Base-by-base conservation (phyloP, 1,139 yeast species). In the Kluyveromyces sp. region DNA sequence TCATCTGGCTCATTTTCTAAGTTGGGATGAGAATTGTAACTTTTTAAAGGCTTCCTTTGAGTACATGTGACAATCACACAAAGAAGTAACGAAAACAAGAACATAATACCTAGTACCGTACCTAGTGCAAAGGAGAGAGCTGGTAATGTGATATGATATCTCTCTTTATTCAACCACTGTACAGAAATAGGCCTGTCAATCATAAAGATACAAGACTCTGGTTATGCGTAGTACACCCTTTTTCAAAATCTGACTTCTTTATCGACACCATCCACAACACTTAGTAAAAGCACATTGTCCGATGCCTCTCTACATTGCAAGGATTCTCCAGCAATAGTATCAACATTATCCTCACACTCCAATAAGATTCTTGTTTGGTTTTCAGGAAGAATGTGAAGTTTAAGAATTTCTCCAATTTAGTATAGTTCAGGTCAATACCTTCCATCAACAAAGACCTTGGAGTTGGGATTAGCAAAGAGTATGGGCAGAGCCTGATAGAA, bases 391-490 rank as follows among this genome's bases (percentile, higher is more conserved):
- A 88, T 67, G 60, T 92, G 97, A 48, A 87, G 67, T 46, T 74
- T 34, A 88, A 66, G 49, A 88, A 75, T 15, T 75, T 70, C 37
- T 72, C 72, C 34, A 90, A 64, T 41, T 64, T 65, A 0, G 74
- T 60, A 7, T 60, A 50, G 57, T 41, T 70, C 26, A 47, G 50
- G 49, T 40, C 53, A 27, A 49, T 57, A 4, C 52, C 59, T 45
- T 50, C 60, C 49, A 71, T 71, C 15, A 59, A 54, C 49, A 88
- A 62, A 0, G 89, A 79, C 27, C 75, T 73, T 4, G 79, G 69
- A 0, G 81, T 73, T 0, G 97, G 97, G 0, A 89, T 77, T 29
- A 92, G 65, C n/a, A 90, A 64, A 0, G 97, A 85, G 57, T 72
- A 84, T 7, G 58, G 53, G 51, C 49, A 21, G 50, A 39, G 1